Evolutionary conservation across 192 early-diverging fungal species (phyloP).

Genomic region (Backusella psychrophila): DNA sequence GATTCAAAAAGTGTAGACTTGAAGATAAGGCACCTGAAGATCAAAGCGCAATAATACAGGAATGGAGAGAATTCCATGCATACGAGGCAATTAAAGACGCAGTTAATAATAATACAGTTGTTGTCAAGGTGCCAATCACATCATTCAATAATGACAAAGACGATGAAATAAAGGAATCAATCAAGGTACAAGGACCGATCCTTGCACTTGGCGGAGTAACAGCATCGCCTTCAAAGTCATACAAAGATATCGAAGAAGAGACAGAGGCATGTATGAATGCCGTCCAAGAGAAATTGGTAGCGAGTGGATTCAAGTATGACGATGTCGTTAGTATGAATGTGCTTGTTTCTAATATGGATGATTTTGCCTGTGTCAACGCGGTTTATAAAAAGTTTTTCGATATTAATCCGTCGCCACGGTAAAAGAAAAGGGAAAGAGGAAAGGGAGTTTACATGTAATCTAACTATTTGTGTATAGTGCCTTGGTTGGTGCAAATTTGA

Average conservation of each 20-base stretch:
- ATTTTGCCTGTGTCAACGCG: conserved; percentile 62
- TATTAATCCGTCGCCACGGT: conserved; percentile 75
- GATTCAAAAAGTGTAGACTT: conserved; percentile 63
- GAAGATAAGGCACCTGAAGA: conserved; percentile 58
- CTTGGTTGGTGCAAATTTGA: conserved; percentile 53
- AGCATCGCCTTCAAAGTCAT: conserved; percentile 15
- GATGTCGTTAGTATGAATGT: conserved; percentile 68
- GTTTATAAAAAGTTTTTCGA: conserved; percentile 69
- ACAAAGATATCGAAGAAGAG: conserved; percentile 44
- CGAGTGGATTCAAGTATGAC: conserved; percentile 43
- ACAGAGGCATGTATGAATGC: conserved; percentile 44
- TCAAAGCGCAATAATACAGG: background rate
- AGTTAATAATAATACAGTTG: background rate
- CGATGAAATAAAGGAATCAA: background rate
- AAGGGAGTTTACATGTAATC: background rate
- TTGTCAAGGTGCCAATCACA: background rate
- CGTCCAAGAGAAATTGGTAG: conserved; percentile 30
- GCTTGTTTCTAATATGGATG: conserved; percentile 61
- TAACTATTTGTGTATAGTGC: conserved; percentile 43
- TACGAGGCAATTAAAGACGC: conserved; percentile 13
- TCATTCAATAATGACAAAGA: background rate
- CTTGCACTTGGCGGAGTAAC: conserved; percentile 44
- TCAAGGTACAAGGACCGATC: background rate
- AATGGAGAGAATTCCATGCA: conserved; percentile 14
- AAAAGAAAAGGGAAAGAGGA: background rate